phyloP scores from a whole-genome alignment of 768 basidiomycete species.

The Obba rivulosa region DNA sequence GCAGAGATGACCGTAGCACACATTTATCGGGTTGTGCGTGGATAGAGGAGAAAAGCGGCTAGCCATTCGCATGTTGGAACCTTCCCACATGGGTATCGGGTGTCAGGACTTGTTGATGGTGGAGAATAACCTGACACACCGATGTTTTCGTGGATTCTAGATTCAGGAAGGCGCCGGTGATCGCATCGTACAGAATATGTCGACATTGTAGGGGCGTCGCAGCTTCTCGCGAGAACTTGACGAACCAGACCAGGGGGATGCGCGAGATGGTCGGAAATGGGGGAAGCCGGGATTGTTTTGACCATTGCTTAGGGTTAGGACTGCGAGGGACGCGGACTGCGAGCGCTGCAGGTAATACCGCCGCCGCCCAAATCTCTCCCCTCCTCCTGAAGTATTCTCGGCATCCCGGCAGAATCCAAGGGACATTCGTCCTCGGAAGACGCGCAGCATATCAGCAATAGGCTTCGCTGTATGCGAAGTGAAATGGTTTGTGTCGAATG shows the following conservation, averaged over 20 bases:
- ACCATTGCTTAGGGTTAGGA: slow-evolving; percentile 12
- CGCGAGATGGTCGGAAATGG: slow-evolving; percentile 8
- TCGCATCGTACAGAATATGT: background rate
- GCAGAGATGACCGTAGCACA: background rate
- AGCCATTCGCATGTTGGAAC: background rate
- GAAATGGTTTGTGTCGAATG: no score
- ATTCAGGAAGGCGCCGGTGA: background rate
- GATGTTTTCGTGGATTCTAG: no score
- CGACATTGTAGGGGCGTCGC: background rate
- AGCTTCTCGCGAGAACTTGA: background rate
- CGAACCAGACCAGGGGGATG: background rate
- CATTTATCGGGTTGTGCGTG: background rate
- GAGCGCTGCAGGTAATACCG: background rate
- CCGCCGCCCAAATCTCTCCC: no score
- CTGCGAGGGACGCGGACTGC: slow-evolving; percentile 24
- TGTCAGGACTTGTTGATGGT: no score
- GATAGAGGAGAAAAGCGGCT: background rate
- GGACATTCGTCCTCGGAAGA: no score
- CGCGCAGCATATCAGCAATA: no score
- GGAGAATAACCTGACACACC: no score
- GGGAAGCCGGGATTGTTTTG: background rate
- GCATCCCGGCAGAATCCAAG: no score
- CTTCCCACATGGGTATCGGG: no score
- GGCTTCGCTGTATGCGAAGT: no score
- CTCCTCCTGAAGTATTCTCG: no score